Percentiles rank a stretch among this genome's conserved stretches.
Evolutionary conservation across 1,284 basidiomycete genomes (phyloP).

Genomic region (Cryptococcus neoformans): DNA sequence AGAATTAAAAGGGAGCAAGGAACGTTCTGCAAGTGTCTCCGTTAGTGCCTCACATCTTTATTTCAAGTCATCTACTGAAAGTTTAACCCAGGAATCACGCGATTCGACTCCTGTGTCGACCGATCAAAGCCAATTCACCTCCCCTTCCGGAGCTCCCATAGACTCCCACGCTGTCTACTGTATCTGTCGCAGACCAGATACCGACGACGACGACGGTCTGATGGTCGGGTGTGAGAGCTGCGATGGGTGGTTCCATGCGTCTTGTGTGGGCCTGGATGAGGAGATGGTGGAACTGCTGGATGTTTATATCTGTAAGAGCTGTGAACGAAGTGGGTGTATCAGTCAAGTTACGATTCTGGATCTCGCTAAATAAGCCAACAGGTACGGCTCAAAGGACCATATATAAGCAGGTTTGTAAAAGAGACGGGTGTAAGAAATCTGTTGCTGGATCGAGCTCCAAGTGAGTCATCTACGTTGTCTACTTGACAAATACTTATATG

Average conservation of each 20-base stretch:
- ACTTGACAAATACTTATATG: background rate
- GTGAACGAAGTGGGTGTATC: conserved; percentile 32
- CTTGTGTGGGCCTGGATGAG: conserved; percentile 36
- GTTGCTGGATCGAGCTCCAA: conserved; percentile 32
- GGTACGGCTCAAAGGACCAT: conserved; percentile 32
- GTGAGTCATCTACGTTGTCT: conserved; percentile 6
- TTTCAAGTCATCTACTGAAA: background rate
- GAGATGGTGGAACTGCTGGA: conserved; percentile 38
- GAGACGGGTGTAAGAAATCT: conserved; percentile 34
- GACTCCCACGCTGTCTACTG: conserved; percentile 34
- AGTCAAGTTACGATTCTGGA: background rate
- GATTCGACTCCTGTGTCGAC: background rate
- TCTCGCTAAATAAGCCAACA: background rate
- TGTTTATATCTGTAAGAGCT: conserved; percentile 41
- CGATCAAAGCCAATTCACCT: background rate
- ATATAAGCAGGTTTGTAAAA: conserved; percentile 36
- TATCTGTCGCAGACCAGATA: conserved; percentile 34
- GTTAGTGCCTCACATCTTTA: background rate
- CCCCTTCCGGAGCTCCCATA: conserved; percentile 1
- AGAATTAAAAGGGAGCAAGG: conserved; percentile 15
- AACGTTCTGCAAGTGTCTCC: background rate
- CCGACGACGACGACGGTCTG: conserved; percentile 34
- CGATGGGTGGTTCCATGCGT: conserved; percentile 46
- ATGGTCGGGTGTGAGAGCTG: conserved; percentile 48
- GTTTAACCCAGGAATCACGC: conserved; percentile 1